Conservation (phyloP, 352 stramenopile genomes). For the Globisporangium lucens region DNA sequence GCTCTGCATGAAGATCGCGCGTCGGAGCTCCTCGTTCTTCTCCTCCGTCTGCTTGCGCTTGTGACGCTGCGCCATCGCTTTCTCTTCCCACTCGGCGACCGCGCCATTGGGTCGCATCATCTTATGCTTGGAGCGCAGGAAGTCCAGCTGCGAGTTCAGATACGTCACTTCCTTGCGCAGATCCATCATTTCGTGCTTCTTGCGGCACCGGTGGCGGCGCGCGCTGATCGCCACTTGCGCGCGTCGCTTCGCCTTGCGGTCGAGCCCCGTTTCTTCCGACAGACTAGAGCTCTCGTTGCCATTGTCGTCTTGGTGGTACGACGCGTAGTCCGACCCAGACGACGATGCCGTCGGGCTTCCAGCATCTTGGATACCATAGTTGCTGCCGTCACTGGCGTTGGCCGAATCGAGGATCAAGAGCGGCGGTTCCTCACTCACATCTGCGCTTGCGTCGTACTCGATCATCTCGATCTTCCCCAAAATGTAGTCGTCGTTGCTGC, state of each 20-base stretch:
- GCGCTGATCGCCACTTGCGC: conserved; percentile 36
- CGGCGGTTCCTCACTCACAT: neutral
- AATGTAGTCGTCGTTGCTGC: conserved; percentile 3
- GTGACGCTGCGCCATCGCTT: conserved; percentile 26
- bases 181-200: conserved; percentile 46
- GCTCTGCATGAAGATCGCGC: conserved; percentile 45
- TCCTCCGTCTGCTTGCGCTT: conserved; percentile 31
- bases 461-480: conserved; percentile 11
- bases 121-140: conserved; percentile 31
- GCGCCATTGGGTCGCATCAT: conserved; percentile 21
- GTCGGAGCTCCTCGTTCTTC: conserved; percentile 48
- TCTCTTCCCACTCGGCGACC: conserved; percentile 31
- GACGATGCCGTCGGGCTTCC: conserved; percentile 11
- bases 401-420: neutral
- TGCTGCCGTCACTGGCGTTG: neutral
- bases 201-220: conserved; percentile 36
- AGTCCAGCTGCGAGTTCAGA: conserved; percentile 29
- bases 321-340: conserved; percentile 12
- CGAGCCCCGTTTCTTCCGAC: conserved; percentile 1
- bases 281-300: neutral
- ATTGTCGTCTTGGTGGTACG: conserved; percentile 9
- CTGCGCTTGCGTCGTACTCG: neutral
- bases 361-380: neutral
- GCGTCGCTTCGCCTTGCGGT: conserved; percentile 28
- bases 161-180: conserved; percentile 34